Base-by-base conservation (phyloP, 495 filamentous ascomycete species). In the Penicillium tannophilum region DNA sequence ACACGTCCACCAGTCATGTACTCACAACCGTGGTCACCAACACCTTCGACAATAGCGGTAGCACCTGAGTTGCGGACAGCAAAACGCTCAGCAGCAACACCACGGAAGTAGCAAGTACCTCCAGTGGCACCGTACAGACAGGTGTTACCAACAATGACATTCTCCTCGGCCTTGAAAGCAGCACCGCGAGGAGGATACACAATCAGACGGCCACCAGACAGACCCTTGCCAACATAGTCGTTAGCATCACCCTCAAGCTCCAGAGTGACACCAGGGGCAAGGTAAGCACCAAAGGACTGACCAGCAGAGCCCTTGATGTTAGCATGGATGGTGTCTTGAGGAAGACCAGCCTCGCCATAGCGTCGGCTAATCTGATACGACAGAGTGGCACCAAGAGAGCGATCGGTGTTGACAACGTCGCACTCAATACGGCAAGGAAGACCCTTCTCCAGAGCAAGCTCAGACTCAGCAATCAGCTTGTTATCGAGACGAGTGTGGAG, bases 1-100 rank as follows among this genome's bases (percentile, higher is more conserved):
- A 98, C 86, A 70, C 95, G 91, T 68, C 94, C 94, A 68, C 94
- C 94, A 58, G 94, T 98, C 94, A 99, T 99, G 84, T 99, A 99
- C 79, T 99, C 94, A 70, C 93, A 98, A 48, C 93, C 92, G 70
- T 99, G 94, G 72, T 99, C 94, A 80, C 94, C 94, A 54, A 96
- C 86, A 75, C 95, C 94, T 77, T 99, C 94, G 62, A 98, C 93
- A 62, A 99, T 90, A 31, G 95, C 94, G 30, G 89, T 98, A 44
- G 90, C 94, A 71, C 94, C 94, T 1, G 95, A 98, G 80, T 99
- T 99, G 63, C 94, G 91, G 53, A 99, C 94, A 48, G 93, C 93
- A 66, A 99, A 99, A 63, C 94, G 91, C 81, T 99, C 94, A 31
- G 94, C 94, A 65, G 94, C 94, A 28, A 97, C 82, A 80, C 94